Conservation (phyloP, 306 rosid species). For the peach (Prunus persica) region Prunus_persica_NCBIv2 NC_034015.1:20729501-20730000, state of each 20-base stretch:
- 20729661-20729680: no score
- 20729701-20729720: no score
- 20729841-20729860: conserved; percentile 84
- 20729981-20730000: no score
- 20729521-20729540: conserved; percentile 95
- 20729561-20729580: conserved; percentile 90
- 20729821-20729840: conserved; percentile 95
- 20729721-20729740: neutral
- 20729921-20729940: neutral
- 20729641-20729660: neutral
- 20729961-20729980: neutral
- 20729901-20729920: neutral
- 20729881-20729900: conserved; percentile 40
- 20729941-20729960: neutral
- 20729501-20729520: conserved; percentile 50
- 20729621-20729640: conserved; percentile 65
- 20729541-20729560: conserved; percentile 73
- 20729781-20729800: conserved; percentile 16
- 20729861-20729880: conserved; percentile 79
- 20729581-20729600: conserved; percentile 82
- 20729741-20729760: no score
- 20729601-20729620: conserved; percentile 82
- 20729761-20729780: neutral
- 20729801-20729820: conserved; percentile 88
- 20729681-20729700: neutral